Conservation (phyloP, 805 yeast species). For the Schwanniomyces pseudopolymorphus region DNA sequence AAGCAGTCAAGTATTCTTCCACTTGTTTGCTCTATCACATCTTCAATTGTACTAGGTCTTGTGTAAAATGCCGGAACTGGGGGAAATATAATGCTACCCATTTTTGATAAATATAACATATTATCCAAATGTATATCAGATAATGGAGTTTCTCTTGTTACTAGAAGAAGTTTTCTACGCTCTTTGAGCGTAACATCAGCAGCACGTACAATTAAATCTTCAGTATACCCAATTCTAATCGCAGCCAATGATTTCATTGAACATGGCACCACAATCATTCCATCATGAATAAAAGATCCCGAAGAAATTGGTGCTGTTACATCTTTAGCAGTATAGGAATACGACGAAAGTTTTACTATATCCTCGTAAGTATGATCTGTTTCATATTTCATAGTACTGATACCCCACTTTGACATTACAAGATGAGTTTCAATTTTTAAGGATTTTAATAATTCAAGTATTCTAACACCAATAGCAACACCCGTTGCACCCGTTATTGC, state of each 20-base stretch:
- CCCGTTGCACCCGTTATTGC: slow-evolving; percentile 30
- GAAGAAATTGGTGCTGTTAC: slow-evolving; percentile 25
- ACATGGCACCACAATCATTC: slow-evolving; percentile 29
- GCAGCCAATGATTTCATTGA: slow-evolving; percentile 27
- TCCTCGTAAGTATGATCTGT: slow-evolving; percentile 19
- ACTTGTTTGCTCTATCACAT: slow-evolving; percentile 21
- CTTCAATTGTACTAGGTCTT: slow-evolving; percentile 19
- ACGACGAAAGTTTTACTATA: slow-evolving; percentile 13
- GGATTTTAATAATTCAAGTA: slow-evolving; percentile 15
- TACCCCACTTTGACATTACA: slow-evolving; percentile 26
- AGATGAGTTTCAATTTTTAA: slow-evolving; percentile 21
- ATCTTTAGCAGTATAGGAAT: slow-evolving; percentile 17
- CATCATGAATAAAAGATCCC: slow-evolving; percentile 27
- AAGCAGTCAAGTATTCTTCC: slow-evolving; percentile 24
- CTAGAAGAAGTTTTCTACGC: slow-evolving; percentile 17
- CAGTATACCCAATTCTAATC: slow-evolving; percentile 23
- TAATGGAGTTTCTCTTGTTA: slow-evolving; percentile 26
- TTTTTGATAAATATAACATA: slow-evolving; percentile 17
- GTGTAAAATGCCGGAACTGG: slow-evolving; percentile 25
- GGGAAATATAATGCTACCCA: slow-evolving; percentile 21
- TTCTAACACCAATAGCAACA: slow-evolving; percentile 18
- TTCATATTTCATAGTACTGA: slow-evolving; percentile 25
- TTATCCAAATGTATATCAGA: slow-evolving; percentile 25
- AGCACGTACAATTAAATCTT: slow-evolving; percentile 24
- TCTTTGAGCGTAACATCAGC: slow-evolving; percentile 28